Percentiles rank a stretch among this genome's conserved stretches.
Conservation (phyloP, 352 stramenopile genomes). For the Blastocystis sp. region DNA sequence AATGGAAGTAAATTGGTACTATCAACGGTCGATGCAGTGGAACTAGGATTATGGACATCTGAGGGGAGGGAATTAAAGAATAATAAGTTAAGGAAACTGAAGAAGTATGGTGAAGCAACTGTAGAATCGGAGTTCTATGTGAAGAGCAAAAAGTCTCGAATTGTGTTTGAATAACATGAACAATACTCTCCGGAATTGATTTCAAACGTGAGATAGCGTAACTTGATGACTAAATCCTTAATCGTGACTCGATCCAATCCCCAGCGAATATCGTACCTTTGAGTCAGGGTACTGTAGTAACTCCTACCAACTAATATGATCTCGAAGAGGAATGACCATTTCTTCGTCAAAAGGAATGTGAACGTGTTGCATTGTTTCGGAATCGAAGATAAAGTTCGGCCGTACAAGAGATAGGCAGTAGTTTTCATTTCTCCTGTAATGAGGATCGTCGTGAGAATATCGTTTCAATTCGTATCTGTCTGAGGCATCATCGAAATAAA, state of each 20-base stretch:
- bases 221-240: neutral
- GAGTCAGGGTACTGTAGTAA: neutral
- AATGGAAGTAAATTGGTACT: conserved; percentile 20
- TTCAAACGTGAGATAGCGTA: conserved; percentile 7
- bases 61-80: neutral
- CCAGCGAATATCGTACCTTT: conserved; percentile 40
- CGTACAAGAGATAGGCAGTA: conserved; percentile 36
- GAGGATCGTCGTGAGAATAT: neutral
- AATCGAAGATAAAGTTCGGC: conserved; percentile 4
- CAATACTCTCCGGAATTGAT: neutral
- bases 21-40: neutral
- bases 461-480: conserved; percentile 35
- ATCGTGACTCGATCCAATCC: neutral
- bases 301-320: neutral
- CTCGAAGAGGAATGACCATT: neutral
- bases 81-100: neutral
- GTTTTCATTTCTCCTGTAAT: neutral
- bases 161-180: neutral
- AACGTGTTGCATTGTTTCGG: neutral
- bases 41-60: neutral
- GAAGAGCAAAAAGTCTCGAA: conserved; percentile 14
- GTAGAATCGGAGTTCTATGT: neutral
- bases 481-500: conserved; percentile 36
- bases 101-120: neutral
- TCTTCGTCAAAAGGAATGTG: neutral